Evolutionary conservation across 371 early-diverging fungal genomes (phyloP), one percentile per base, ranked within the genome.

Genomic region (Rhizopus arrhizus): DNA sequence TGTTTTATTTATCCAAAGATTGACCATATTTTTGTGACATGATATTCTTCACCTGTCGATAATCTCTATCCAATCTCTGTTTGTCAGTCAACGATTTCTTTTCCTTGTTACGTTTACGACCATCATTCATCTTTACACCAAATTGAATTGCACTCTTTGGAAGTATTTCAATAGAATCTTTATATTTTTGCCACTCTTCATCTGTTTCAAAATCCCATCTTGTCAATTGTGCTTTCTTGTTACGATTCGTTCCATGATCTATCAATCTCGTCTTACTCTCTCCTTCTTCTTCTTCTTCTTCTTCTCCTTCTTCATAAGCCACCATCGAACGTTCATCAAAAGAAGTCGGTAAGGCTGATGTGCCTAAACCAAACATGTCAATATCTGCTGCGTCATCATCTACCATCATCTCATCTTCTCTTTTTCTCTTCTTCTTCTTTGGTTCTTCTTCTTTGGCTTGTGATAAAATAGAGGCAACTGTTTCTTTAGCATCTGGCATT

Each of bases 191-290:
- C 78, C 86, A 91, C 34, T 89, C 86, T 50, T 89, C 91, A 61
- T 90, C 90, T 36, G 83, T 84, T 34, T 91, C 91, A 75, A 91
- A 91, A 68, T 91, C 90, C 73, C 85, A 90, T 13, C 91, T 79
- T 3, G 85, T 80, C 32, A 87, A 61, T 66, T 91, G 89, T 2
- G 84, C 82, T 47, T 82, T 81, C 50, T 90, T 90, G 64, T 87
- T 86, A 46, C 81, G 77, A 50, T 85, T 82, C 3, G 86, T 89
- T 31, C 90, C 89, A 61, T 85, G 78, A 69, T 91, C 90, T 11
- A 89, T 70, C 62, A 89, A 68, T 15, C 75, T 76, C 9, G 78
- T 73, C 16, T 75, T 64, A 62, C 61, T 8, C 53, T 58, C 29
- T 2, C 32, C 58, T 4, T 61, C 65, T 13, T 66, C 81, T 8